Conservation (phyloP, 75 land plant species). For the Cupressus sempervirens region DNA sequence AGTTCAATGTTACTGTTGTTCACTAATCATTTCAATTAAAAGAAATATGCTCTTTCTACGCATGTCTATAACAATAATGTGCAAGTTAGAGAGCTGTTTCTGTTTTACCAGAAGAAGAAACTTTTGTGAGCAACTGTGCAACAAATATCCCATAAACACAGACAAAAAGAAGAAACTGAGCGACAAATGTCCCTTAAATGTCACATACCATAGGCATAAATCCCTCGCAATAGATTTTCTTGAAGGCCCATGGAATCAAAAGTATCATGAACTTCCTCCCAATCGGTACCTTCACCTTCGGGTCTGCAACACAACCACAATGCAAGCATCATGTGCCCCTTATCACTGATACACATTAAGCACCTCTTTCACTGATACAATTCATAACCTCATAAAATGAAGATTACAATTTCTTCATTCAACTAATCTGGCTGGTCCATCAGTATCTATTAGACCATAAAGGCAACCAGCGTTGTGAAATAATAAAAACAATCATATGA, state of each 20-base stretch:
- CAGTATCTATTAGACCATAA: no score
- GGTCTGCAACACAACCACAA: conserved; percentile 2
- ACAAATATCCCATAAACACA: no score
- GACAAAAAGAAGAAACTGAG: neutral
- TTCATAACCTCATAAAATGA: no score
- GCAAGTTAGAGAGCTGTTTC: no score
- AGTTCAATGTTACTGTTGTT: no score
- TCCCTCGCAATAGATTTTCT: conserved; percentile 67
- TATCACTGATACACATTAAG: no score
- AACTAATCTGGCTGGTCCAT: no score
- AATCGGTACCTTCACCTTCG: conserved; percentile 52
- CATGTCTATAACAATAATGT: neutral
- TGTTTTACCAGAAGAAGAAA: no score
- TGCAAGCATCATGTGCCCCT: neutral
- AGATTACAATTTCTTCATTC: no score
- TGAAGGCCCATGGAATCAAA: conserved; percentile 65
- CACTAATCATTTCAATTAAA: neutral
- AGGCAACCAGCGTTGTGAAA: no score
- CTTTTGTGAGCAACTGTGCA: neutral
- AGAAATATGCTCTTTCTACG: neutral
- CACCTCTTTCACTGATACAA: no score
- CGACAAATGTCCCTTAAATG: neutral
- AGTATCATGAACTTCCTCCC: conserved; percentile 59
- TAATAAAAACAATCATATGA: no score
- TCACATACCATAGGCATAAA: conserved; percentile 64